Evolutionary conservation across 2,329 filamentous ascomycete species (phyloP).

Genomic region (Pyricularia pennisetigena): DNA sequence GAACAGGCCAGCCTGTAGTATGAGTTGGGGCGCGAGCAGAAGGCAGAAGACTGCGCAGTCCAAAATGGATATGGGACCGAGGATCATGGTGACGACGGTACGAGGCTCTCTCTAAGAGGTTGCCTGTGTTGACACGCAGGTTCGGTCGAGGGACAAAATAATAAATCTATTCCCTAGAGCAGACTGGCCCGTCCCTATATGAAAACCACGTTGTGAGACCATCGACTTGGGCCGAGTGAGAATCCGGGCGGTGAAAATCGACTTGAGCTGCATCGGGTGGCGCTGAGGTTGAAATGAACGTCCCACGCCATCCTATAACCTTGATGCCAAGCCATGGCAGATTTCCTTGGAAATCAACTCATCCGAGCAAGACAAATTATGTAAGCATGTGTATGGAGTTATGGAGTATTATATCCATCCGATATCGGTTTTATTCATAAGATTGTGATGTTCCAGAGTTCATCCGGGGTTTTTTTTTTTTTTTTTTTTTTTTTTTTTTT

Average conservation of each 20-base stretch:
- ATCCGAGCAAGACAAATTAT: not conserved
- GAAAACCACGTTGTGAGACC: not conserved
- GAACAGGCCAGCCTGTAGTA: conserved; percentile 56
- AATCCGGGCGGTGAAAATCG: not conserved
- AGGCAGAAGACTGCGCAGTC: conserved; percentile 67
- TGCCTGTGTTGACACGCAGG: not conserved
- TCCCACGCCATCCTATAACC: not conserved
- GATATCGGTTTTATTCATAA: not conserved
- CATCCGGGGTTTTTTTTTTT: not conserved
- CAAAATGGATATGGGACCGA: conserved; percentile 63
- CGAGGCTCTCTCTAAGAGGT: not conserved
- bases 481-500: not conserved
- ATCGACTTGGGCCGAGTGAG: not conserved
- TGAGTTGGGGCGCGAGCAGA: conserved; percentile 61
- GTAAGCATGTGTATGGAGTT: not conserved
- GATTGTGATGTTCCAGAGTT: not conserved
- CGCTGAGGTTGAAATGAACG: not conserved
- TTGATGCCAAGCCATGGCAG: not conserved
- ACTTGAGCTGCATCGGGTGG: not conserved
- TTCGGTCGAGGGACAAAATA: not conserved
- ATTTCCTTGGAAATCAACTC: not conserved
- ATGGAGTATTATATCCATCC: not conserved
- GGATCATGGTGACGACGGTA: conserved; percentile 47
- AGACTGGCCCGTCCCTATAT: not conserved
- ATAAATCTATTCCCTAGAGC: no score